Evolutionary conservation across 768 basidiomycete genomes (phyloP).

Genomic region (Strobilomyces dryophilus): DNA sequence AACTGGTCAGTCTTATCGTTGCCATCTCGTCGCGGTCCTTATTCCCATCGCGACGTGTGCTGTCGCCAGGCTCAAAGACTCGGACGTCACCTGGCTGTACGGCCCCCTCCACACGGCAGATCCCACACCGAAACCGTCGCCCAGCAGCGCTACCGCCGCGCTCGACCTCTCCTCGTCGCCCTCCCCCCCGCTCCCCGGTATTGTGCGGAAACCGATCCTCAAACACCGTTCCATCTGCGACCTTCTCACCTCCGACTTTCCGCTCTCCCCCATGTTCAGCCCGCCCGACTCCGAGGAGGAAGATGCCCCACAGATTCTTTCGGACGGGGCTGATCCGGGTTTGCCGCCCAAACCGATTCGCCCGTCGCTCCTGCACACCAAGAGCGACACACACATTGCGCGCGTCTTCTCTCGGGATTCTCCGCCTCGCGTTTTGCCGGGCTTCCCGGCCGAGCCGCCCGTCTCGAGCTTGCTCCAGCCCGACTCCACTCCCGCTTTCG

Average conservation of each 20-base stretch:
- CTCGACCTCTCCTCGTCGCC: constrained; percentile 33
- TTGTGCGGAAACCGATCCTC: constrained; percentile 78
- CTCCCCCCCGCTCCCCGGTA: constrained; percentile 27
- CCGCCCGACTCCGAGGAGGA: constrained; percentile 53
- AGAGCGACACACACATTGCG: constrained; percentile 82
- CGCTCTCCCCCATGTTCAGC: constrained; percentile 59
- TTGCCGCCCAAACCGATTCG: constrained; percentile 23
- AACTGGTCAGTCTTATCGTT: constrained; percentile 72
- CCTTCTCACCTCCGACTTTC: constrained; percentile 74
- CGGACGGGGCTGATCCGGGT: constrained; percentile 20
- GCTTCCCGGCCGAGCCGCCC: constrained; percentile 4
- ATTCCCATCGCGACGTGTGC: neutral
- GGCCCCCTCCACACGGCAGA: constrained; percentile 94
- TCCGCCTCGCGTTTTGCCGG: constrained; percentile 54
- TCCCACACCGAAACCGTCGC: constrained; percentile 50
- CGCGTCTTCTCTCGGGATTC: constrained; percentile 57
- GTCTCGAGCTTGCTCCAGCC: constrained; percentile 9
- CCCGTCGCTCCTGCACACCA: constrained; percentile 72
- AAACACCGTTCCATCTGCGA: constrained; percentile 93
- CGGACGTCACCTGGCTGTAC: constrained; percentile 98
- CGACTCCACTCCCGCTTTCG: constrained; percentile 17
- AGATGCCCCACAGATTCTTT: constrained; percentile 17
- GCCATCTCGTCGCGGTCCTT: neutral
- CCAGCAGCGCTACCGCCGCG: constrained; percentile 33
- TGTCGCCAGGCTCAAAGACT: constrained; percentile 92